Evolutionary conservation across 371 early-diverging fungal genomes (phyloP), one percentile per base, ranked within the genome.

Genomic region (Mortierella sp.): DNA sequence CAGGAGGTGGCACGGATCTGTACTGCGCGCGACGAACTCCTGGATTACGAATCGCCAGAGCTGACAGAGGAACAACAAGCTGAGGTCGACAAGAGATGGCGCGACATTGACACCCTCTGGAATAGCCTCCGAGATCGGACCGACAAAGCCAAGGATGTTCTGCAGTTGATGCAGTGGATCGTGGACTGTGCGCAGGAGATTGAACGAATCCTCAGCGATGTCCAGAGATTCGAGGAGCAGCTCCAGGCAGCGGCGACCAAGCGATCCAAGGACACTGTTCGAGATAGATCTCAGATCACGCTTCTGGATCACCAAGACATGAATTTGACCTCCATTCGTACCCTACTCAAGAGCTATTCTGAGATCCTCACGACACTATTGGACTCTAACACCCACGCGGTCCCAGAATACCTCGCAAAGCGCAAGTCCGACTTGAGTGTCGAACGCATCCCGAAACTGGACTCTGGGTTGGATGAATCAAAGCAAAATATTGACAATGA

Each of bases 131-230:
- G 54, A 44, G 48, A 76, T 28, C 60, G 46, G 51, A 52, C 54
- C 2, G 29, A 61, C 0, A 57, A 61, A 17, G 65, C 70, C 49
- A 76, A 58, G 28, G 49, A 48, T 25, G 43, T 54, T 13, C 24
- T 65, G n/a, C 70, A 76, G 59, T 66, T 69, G 52, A 39, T 76
- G 48, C 44, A 69, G 13, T 76, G 77, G 77, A 58, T 76, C 29
- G 57, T 76, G 25, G 62, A 69, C 21, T 76, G 77, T 41, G 50
- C 70, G 0, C 77, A 76, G 28, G 77, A 76, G 41, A 61, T 76
- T 16, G 65, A 64, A 3, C 69, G 54, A 12, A 61, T 76, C 17
- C 57, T 64, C 25, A 55, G 54, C 19, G 77, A 76, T 25, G 27
- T 76, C 29, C 62, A 69, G 39, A 27, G 65, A 25, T 76, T 69